A percentile compares a stretch with the other conserved stretches of the same genome.
Conservation (phyloP, 2,329 filamentous ascomycete species). For the Ophiostoma australiae region DNA sequence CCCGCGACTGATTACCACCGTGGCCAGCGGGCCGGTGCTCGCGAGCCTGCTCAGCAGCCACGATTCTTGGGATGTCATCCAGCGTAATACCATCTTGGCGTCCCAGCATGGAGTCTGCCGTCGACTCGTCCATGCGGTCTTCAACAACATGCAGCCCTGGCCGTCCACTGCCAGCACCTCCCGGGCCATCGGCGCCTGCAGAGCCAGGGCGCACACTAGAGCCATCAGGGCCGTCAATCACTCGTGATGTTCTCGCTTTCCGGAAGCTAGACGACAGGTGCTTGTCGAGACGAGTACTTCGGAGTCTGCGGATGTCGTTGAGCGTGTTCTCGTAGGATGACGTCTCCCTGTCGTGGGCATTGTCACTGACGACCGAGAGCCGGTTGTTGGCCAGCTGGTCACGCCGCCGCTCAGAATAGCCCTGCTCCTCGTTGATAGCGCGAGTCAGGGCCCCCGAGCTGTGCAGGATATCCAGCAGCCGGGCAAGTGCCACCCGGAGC, state of each 20-base stretch:
- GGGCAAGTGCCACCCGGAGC: slow-evolving; percentile 81
- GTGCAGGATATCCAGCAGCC: slow-evolving; percentile 80
- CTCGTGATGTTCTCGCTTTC: slow-evolving; percentile 81
- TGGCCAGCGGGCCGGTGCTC: slow-evolving; percentile 69
- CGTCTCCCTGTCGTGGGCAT: slow-evolving; percentile 59
- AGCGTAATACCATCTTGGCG: slow-evolving; percentile 87
- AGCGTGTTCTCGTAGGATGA: slow-evolving; percentile 92
- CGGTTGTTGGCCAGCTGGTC: slow-evolving; percentile 58
- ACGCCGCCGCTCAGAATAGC: not conserved
- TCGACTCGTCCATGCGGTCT: slow-evolving; percentile 65
- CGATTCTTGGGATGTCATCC: slow-evolving; percentile 93
- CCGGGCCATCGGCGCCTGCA: slow-evolving; percentile 55
- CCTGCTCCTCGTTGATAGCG: slow-evolving; percentile 49
- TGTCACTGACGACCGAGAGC: slow-evolving; percentile 39
- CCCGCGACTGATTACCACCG: slow-evolving; percentile 36
- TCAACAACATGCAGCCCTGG: slow-evolving; percentile 71
- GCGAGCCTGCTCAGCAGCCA: slow-evolving; percentile 89
- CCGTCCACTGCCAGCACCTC: slow-evolving; percentile 49
- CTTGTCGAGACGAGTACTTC: slow-evolving; percentile 90
- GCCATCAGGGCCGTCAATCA: slow-evolving; percentile 82
- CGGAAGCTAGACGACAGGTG: slow-evolving; percentile 89
- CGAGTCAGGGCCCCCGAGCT: slow-evolving; percentile 75
- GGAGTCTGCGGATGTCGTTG: slow-evolving; percentile 84
- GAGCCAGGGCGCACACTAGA: slow-evolving; percentile 64
- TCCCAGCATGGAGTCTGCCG: slow-evolving; percentile 78